Base-by-base conservation (phyloP, 345 rosid species). In the Sapria himalayana region DNA sequence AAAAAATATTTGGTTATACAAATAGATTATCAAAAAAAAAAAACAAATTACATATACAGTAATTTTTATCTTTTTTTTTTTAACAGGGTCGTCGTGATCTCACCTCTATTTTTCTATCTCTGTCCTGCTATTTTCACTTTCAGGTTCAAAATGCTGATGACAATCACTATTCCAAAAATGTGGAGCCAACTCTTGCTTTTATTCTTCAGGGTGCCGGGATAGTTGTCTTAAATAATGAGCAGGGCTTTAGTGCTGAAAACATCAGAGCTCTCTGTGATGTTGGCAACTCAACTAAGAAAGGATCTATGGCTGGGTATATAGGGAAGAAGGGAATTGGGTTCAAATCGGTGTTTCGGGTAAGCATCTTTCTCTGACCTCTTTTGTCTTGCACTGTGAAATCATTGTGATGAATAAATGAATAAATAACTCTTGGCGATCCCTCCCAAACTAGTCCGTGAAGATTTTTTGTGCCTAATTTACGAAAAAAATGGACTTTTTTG, bases 131-230 rank as follows among this genome's bases (percentile, higher is more conserved):
- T 31, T 49, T 70, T 51, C 46, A n/a, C n/a, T n/a, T 62, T 65
- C 84, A 86, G 97, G 81, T 86, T 61, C 94, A 86, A 66, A 86
- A 86, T 70, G 94, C 97, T 31, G 97, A 86, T 63, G 97, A 86
- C 60, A 86, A 86, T 58, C 63, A 59, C 54, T 86, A 86, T 51
- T 61, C 78, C 27, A 65, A 58, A 56, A 55, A 53, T 21, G 72
- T 61, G 57, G 91, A 86, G 50, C 97, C 97, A 16, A 78, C 94
- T 21, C 64, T 86, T 43, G 49, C 71, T 14, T 86, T 86, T 50
- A 73, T 86, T 65, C 82, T 86, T 66, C 78, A 78, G 48, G 73
- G 63, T 51, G 64, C 73, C 0, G 74, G 93, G 25, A 62, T 86
- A 39, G 32, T 68, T 56, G 69, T 86, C 56, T 52, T 86, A 46